A percentile compares a stretch with the other conserved stretches of the same genome.
Evolutionary conservation across 2,329 filamentous ascomycete species (phyloP).

Genomic region (Colletotrichum ledebouriae): DNA sequence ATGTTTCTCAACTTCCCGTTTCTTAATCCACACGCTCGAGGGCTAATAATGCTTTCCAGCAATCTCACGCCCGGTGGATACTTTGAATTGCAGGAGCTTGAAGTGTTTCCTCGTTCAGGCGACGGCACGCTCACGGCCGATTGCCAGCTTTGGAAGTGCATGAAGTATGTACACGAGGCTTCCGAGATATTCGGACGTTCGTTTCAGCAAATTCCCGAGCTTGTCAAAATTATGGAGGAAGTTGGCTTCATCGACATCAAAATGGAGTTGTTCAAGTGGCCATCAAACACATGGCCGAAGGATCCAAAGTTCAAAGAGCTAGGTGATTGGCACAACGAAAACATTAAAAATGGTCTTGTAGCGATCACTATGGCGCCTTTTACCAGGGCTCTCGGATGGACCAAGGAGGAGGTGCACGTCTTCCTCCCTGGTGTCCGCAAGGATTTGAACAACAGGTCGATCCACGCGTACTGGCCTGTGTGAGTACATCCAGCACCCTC

Average conservation of each 20-base stretch:
- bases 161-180: constrained; percentile 20
- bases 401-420: too few species aligned
- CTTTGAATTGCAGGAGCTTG: constrained; percentile 59
- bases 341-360: too few species aligned
- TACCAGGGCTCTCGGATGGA: too few species aligned
- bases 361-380: too few species aligned
- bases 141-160: constrained; percentile 45
- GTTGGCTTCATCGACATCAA: constrained; percentile 46
- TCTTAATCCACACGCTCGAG: neutral
- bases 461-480: too few species aligned
- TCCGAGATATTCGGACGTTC: constrained; percentile 46
- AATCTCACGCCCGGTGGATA: constrained; percentile 64
- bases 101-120: constrained; percentile 54
- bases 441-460: too few species aligned
- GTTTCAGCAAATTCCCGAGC: constrained; percentile 43
- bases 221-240: constrained; percentile 45
- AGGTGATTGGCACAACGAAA: too few species aligned
- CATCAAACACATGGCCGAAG: too few species aligned
- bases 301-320: too few species aligned
- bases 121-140: constrained; percentile 53
- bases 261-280: too few species aligned
- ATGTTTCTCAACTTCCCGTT: constrained; percentile 45
- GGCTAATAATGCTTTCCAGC: constrained; percentile 47
- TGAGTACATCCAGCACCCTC: too few species aligned
- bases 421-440: too few species aligned